Base-by-base conservation (phyloP, 495 filamentous ascomycete species). In the Aspergillus conjunctus region DNA sequence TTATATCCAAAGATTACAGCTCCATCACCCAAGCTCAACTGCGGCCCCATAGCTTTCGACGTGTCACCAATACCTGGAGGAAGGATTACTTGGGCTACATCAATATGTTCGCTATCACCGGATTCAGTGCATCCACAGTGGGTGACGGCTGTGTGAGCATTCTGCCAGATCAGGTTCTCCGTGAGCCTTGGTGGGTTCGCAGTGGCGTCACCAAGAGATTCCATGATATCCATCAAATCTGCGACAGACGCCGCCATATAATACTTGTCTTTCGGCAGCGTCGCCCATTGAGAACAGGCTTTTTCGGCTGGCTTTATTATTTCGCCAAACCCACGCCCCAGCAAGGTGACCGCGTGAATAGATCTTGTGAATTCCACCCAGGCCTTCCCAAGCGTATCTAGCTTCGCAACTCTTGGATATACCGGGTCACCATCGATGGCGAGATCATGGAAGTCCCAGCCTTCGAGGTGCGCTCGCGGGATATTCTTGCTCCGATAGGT, bases 371-470 rank as follows among this genome's bases (percentile, higher is more conserved):
- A 66, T n/a, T 69, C 67, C 11, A 68, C 60, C 74, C 74, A 77
- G 1, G 57, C 67, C 18, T 53, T 46, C 2, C 68, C 69, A 18
- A 37, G 39, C 34, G 62, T 1, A 21, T 58, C 7, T 0, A 75
- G 55, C 0, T 49, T 65, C 8, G 64, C 56, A 7, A 68, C 63
- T 4, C 69, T 59, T 7, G 71, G 69, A 32, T 44, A 51, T 15
- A 69, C 7, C 7, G 61, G 72, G 51, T 71, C 65, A 10, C 48
- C n/a, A 32, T 59, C 51, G 0, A 48, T 58, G 1, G 65, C 70
- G 7, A 75, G 26, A 37, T 76, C 70, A 20, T 56, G 63, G 54
- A 74, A 75, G 32, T 73, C 69, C 62, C 64, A 74, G 8, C 72
- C 71, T 58, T 74, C 70, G 1, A 74, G 60, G 20, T 71, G 48